phyloP scores from a whole-genome alignment of 805 yeast species.

The Saccharomycopsis sp. region DNA sequence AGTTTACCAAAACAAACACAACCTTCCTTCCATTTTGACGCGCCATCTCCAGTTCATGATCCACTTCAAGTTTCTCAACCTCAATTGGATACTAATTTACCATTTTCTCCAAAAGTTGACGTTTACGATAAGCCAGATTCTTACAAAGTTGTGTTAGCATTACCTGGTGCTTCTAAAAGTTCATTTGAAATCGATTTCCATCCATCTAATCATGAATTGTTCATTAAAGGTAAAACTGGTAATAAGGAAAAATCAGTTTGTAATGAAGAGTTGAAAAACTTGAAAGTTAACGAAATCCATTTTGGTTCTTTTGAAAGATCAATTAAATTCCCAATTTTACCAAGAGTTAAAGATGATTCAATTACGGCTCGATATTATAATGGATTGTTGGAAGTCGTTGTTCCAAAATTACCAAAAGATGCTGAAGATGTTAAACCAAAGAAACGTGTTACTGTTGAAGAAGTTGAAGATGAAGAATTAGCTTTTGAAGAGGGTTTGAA shows the following conservation, averaged over 20 bases:
- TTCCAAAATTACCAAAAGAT: slow-evolving; percentile 38
- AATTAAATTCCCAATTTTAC: slow-evolving; percentile 47
- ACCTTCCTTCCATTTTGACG: slow-evolving; percentile 24
- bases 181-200: slow-evolving; percentile 52
- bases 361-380: slow-evolving; percentile 47
- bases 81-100: slow-evolving; percentile 33
- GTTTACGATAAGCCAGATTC: slow-evolving; percentile 44
- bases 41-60: slow-evolving; percentile 31
- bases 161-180: slow-evolving; percentile 53
- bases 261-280: slow-evolving; percentile 27
- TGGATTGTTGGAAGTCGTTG: slow-evolving; percentile 45
- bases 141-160: slow-evolving; percentile 42
- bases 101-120: slow-evolving; percentile 54
- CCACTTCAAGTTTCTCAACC: slow-evolving; percentile 42
- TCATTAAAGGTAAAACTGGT: slow-evolving; percentile 37
- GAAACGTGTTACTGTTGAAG: slow-evolving; percentile 40
- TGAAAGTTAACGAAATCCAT: slow-evolving; percentile 47
- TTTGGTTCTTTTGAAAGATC: slow-evolving; percentile 53
- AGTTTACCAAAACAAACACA: neutral
- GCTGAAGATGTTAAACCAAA: slow-evolving; percentile 33
- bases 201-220: slow-evolving; percentile 47
- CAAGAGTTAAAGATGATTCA: slow-evolving; percentile 44
- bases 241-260: slow-evolving; percentile 22
- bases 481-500: slow-evolving; percentile 29
- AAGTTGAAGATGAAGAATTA: slow-evolving; percentile 43